phyloP scores from a whole-genome alignment of 2,329 filamentous ascomycete species.

The Colletotrichum melonis region DNA sequence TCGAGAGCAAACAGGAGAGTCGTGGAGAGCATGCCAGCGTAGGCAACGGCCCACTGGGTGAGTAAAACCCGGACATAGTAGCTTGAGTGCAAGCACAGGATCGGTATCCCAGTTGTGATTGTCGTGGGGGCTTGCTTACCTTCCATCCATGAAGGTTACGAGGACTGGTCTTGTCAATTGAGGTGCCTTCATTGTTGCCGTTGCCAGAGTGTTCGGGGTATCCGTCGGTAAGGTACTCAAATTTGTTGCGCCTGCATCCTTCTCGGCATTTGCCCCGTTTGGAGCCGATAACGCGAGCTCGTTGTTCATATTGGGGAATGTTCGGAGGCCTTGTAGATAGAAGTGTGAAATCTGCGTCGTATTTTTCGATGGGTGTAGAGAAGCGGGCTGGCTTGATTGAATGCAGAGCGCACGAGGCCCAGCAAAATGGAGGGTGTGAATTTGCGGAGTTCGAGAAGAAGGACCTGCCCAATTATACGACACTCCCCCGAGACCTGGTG shows the following conservation, averaged over 20 bases:
- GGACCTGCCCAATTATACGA: not conserved
- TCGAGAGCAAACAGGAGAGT: constrained; percentile 34
- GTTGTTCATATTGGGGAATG: not conserved
- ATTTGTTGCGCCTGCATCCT: not conserved
- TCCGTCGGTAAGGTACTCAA: not conserved
- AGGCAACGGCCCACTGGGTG: constrained; percentile 31
- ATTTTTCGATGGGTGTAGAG: not conserved
- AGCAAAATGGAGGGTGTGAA: not conserved
- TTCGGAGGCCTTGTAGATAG: not conserved
- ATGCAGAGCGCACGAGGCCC: not conserved
- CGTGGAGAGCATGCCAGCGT: constrained; percentile 28
- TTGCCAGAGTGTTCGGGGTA: not conserved
- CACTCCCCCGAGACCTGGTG: not conserved
- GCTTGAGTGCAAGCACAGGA: too few species aligned
- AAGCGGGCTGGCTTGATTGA: not conserved
- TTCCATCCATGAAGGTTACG: not conserved
- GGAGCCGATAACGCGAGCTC: not conserved
- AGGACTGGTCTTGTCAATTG: not conserved
- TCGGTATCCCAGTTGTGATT: too few species aligned
- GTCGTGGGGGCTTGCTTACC: not conserved
- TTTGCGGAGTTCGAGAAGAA: not conserved
- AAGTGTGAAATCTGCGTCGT: not conserved
- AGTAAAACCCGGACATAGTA: too few species aligned
- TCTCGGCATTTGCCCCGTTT: not conserved
- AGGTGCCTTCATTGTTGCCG: not conserved